These are phyloP conservation scores for Fusarium longipes DNA, from an alignment of 2,329 filamentous ascomycete species.

Conservation along the genomic window DNA sequence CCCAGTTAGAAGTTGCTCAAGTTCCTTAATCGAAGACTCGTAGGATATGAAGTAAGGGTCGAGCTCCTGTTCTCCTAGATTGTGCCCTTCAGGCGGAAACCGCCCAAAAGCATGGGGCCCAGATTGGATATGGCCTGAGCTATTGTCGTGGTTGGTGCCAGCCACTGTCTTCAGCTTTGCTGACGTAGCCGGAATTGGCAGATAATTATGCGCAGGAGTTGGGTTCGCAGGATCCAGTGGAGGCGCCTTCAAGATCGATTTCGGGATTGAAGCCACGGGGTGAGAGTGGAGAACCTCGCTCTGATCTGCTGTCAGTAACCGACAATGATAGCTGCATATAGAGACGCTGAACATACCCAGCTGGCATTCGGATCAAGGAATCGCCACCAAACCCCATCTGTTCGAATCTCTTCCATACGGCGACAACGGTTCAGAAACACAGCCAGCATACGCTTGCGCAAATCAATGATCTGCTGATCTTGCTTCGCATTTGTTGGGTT, in stretches of 20 bases:
- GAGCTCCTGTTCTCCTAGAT: constrained; percentile 86
- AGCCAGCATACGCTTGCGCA: constrained; percentile 95
- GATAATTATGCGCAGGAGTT: constrained; percentile 83
- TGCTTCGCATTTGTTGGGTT: constrained; percentile 98
- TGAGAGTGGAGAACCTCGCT: constrained; percentile 95
- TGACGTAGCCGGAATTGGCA: constrained; percentile 86
- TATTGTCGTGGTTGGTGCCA: constrained; percentile 51
- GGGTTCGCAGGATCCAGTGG: constrained; percentile 95
- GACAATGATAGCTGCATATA: neutral
- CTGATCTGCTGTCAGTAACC: constrained; percentile 58
- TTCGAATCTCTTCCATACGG: constrained; percentile 89
- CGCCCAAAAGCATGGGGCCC: constrained; percentile 74
- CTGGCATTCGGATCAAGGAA: constrained; percentile 98
- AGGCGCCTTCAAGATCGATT: constrained; percentile 94
- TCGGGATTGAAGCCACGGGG: constrained; percentile 90
- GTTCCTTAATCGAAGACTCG: constrained; percentile 89
- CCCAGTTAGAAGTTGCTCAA: constrained; percentile 87
- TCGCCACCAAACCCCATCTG: constrained; percentile 96
- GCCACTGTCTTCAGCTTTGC: constrained; percentile 80
- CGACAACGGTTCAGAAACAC: constrained; percentile 96
- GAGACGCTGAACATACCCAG: constrained; percentile 73
- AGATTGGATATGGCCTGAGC: constrained; percentile 53
- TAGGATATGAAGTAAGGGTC: constrained; percentile 97
- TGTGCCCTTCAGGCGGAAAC: constrained; percentile 82
- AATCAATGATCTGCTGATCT: constrained; percentile 94